Percentiles rank a stretch among this genome's conserved stretches.
These are phyloP conservation scores for Pleurotus platypus DNA, from an alignment of 768 basidiomycete genomes.

Conservation along the genomic window DNA sequence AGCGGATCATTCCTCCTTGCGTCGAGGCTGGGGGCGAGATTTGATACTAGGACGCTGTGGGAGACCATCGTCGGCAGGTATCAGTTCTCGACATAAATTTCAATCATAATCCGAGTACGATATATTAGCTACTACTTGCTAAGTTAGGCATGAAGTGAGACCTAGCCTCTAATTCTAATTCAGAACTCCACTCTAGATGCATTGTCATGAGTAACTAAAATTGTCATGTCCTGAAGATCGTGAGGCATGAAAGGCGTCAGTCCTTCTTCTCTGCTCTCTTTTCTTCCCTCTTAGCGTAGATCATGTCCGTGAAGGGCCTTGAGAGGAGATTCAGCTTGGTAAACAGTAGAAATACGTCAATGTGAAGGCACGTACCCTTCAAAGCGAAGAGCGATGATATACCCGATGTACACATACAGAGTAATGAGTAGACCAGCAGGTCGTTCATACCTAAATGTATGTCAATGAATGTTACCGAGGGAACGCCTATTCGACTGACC, in stretches of 20 bases:
- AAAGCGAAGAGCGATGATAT: slow-evolving; percentile 77
- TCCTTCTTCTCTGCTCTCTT: slow-evolving; percentile 31
- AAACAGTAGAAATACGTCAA: neutral
- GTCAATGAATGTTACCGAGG: neutral
- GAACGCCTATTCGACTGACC: slow-evolving; percentile 44
- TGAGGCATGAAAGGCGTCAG: neutral
- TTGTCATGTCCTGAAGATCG: neutral
- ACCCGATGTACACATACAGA: slow-evolving; percentile 78
- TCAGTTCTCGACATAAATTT: slow-evolving; percentile 17
- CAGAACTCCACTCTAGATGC: slow-evolving; percentile 4
- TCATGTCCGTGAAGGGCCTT: slow-evolving; percentile 81
- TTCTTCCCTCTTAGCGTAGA: slow-evolving; percentile 60
- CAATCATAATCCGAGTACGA: neutral
- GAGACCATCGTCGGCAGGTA: slow-evolving; percentile 54
- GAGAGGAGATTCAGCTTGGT: neutral
- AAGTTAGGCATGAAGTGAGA: neutral
- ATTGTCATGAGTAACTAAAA: neutral
- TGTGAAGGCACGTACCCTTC: slow-evolving; percentile 68
- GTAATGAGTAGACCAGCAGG: slow-evolving; percentile 84
- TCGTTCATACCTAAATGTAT: slow-evolving; percentile 66
- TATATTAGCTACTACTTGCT: neutral
- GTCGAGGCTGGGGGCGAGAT: slow-evolving; percentile 64
- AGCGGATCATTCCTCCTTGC: slow-evolving; percentile 82
- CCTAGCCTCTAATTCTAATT: slow-evolving; percentile 7
- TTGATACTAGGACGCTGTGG: slow-evolving; percentile 78